These are phyloP conservation scores for Cladophialophora chaetospira DNA, from an alignment of 2,329 filamentous ascomycete species.

Conservation along the genomic window DNA sequence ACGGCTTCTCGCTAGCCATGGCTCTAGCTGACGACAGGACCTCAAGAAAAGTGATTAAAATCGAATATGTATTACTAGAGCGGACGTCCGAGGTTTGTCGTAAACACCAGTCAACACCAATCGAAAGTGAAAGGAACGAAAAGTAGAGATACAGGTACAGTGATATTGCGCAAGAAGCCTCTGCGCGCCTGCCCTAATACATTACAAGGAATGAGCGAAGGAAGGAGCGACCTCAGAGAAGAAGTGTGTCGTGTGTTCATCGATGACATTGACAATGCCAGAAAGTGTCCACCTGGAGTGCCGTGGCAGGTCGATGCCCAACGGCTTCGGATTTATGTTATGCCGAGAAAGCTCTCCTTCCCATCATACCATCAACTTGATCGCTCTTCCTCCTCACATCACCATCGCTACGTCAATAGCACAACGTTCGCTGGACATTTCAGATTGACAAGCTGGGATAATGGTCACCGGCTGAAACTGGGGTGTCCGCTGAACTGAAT, in stretches of 20 bases:
- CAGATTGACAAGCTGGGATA: too few species aligned
- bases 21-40: neutral
- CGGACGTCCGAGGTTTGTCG: neutral
- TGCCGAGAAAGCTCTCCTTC: neutral
- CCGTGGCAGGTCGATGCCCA: neutral
- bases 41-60: neutral
- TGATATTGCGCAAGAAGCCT: too few species aligned
- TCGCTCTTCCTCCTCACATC: too few species aligned
- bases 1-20: slow-evolving; percentile 23
- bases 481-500: too few species aligned
- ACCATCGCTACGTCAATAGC: too few species aligned
- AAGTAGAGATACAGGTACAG: too few species aligned
- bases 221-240: too few species aligned
- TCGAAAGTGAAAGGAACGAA: neutral
- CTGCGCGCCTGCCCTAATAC: too few species aligned
- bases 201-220: too few species aligned
- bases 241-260: neutral
- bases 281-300: too few species aligned
- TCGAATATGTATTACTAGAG: neutral
- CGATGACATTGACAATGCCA: too few species aligned
- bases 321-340: neutral
- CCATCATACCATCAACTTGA: neutral
- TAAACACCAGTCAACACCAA: neutral
- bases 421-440: neutral
- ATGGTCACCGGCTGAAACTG: too few species aligned